Conservation (phyloP, 768 basidiomycete species). For the Chalciporus piperatus region DNA sequence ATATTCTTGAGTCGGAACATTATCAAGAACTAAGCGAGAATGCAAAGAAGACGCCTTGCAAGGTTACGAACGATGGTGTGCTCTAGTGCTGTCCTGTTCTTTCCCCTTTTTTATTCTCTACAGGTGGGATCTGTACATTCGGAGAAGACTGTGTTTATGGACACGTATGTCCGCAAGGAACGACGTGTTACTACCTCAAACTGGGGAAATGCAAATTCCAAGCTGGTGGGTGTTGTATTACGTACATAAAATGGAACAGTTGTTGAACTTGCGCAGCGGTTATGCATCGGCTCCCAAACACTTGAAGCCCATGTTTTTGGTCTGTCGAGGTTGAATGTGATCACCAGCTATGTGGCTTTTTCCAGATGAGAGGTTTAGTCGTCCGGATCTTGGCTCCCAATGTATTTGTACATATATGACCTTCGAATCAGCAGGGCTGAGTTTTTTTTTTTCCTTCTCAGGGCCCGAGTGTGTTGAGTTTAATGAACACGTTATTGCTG, state of each 20-base stretch:
- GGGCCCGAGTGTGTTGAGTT: slow-evolving; percentile 21
- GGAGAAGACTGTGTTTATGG: slow-evolving; percentile 55
- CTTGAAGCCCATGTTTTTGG: slow-evolving; percentile 17
- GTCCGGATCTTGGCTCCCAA: slow-evolving; percentile 11
- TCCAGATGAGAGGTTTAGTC: slow-evolving; percentile 10
- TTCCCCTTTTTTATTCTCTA: slow-evolving; percentile 5
- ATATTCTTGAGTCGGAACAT: slow-evolving; percentile 52
- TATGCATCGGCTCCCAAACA: slow-evolving; percentile 35
- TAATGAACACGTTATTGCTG: slow-evolving; percentile 30
- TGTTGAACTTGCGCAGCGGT: slow-evolving; percentile 31
- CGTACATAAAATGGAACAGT: background rate
- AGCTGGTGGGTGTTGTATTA: slow-evolving; percentile 43
- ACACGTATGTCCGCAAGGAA: slow-evolving; percentile 42
- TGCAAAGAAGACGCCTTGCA: slow-evolving; percentile 63
- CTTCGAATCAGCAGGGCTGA: slow-evolving; percentile 17
- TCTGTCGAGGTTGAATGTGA: background rate
- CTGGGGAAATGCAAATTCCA: slow-evolving; percentile 59
- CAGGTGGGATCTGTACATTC: slow-evolving; percentile 56
- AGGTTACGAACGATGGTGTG: slow-evolving; percentile 55
- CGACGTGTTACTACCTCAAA: slow-evolving; percentile 50
- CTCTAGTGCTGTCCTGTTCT: background rate
- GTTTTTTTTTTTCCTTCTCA: slow-evolving; percentile 25
- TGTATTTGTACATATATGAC: slow-evolving; percentile 36
- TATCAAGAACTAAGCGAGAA: slow-evolving; percentile 51
- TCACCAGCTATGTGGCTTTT: slow-evolving; percentile 5